phyloP scores from a whole-genome alignment of 495 filamentous ascomycete species.

The Chaetomium fimeti region DNA sequence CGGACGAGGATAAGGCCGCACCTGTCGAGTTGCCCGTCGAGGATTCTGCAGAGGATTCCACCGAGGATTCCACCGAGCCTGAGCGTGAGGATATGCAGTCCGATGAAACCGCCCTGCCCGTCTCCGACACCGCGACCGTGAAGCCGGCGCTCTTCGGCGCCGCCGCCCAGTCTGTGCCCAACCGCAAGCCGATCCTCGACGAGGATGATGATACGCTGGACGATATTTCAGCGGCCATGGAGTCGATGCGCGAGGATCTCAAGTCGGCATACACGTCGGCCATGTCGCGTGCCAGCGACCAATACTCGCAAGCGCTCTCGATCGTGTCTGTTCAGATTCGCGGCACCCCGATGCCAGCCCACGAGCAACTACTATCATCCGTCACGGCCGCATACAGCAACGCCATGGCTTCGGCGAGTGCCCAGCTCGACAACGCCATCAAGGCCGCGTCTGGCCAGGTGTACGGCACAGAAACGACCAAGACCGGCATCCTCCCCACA shows the following conservation, averaged over 20 bases:
- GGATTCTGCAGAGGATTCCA: conserved; percentile 18
- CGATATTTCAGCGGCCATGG: conserved; percentile 63
- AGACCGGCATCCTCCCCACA: conserved; percentile 33
- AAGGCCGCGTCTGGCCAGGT: conserved; percentile 46
- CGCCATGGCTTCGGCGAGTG: conserved; percentile 60
- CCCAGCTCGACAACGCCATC: conserved; percentile 53
- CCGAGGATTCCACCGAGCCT: neutral
- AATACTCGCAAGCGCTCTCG: conserved; percentile 65
- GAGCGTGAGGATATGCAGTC: neutral
- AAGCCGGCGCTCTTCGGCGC: conserved; percentile 48
- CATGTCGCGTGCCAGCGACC: conserved; percentile 56
- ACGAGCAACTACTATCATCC: conserved; percentile 62
- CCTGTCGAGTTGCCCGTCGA: conserved; percentile 2
- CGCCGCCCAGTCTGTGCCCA: conserved; percentile 46
- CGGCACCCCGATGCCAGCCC: conserved; percentile 62
- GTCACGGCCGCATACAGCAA: conserved; percentile 68
- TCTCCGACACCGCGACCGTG: conserved; percentile 25
- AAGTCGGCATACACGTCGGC: conserved; percentile 61
- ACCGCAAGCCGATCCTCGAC: conserved; percentile 42
- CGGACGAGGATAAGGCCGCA: conserved; percentile 18
- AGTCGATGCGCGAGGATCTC: conserved; percentile 55
- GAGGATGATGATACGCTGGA: conserved; percentile 34
- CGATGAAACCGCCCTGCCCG: conserved; percentile 6
- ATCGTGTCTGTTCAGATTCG: conserved; percentile 63
- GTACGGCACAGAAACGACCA: conserved; percentile 47